Percentiles rank a stretch among this genome's conserved stretches.
Conservation (phyloP, 1,139 yeast species). For the Saccharomyces uvarum region DNA sequence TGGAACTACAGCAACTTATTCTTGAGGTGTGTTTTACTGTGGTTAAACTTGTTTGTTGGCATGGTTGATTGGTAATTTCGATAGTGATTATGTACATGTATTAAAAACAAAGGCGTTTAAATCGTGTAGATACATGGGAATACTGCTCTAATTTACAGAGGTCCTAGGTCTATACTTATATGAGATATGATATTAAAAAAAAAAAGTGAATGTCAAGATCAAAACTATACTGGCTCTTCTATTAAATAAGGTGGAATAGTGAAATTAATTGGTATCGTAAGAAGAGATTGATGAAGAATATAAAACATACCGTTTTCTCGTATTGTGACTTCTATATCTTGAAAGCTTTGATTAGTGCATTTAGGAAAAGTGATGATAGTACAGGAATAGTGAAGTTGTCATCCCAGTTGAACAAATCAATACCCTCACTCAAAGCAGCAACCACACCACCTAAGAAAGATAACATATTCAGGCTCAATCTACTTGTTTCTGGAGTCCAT, state of each 20-base stretch:
- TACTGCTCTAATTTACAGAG: background rate
- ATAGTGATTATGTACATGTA: no score
- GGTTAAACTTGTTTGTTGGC: no score
- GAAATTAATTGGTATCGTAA: background rate
- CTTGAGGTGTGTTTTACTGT: no score
- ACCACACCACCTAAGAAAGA: constrained; percentile 66
- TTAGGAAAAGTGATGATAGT: constrained; percentile 59
- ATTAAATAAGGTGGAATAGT: background rate
- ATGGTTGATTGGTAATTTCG: no score
- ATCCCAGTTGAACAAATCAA: constrained; percentile 67
- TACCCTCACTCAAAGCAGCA: constrained; percentile 80
- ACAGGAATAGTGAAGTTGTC: constrained; percentile 94
- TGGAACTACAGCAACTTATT: no score
- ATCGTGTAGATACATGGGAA: background rate
- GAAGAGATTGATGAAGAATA: background rate
- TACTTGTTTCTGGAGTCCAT: constrained; percentile 60
- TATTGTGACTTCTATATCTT: constrained; percentile 18
- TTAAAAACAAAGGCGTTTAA: background rate
- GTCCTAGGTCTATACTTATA: background rate
- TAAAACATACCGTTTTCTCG: background rate
- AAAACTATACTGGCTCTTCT: background rate
- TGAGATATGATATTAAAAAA: background rate
- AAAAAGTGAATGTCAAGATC: background rate
- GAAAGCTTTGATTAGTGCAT: constrained; percentile 37
- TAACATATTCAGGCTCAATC: constrained; percentile 43